A percentile compares a stretch with the other conserved stretches of the same genome.
These are phyloP conservation scores for Saccharomycopsis fibuligera DNA, from an alignment of 805 yeast species.

Conservation along the genomic window DNA sequence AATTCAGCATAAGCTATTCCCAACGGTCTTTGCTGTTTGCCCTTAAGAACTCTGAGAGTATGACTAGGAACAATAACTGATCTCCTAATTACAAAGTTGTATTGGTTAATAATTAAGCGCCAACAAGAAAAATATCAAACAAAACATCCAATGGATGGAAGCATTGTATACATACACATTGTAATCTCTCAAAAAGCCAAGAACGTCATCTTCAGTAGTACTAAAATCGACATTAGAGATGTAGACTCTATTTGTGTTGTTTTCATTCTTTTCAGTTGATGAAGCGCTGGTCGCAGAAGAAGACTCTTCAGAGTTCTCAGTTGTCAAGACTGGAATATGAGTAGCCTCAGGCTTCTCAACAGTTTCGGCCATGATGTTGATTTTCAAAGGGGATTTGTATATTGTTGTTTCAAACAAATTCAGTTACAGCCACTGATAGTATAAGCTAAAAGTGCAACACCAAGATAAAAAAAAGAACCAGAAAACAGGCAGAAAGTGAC, in stretches of 20 bases:
- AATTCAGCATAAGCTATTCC: slow-evolving; percentile 77
- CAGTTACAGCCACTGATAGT: too few species aligned
- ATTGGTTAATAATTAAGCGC: neutral
- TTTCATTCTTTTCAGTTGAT: neutral
- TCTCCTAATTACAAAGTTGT: slow-evolving; percentile 18
- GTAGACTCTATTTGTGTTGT: slow-evolving; percentile 39
- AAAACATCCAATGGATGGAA: neutral
- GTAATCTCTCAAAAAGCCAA: slow-evolving; percentile 43
- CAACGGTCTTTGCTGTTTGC: slow-evolving; percentile 37
- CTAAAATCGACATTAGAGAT: slow-evolving; percentile 61
- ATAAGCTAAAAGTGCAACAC: too few species aligned
- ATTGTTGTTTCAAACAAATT: too few species aligned
- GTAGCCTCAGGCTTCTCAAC: too few species aligned
- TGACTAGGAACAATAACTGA: slow-evolving; percentile 50
- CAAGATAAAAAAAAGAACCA: too few species aligned
- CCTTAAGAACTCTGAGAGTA: slow-evolving; percentile 41
- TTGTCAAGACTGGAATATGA: too few species aligned
- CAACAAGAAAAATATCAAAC: neutral
- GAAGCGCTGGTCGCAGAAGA: neutral
- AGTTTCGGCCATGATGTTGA: too few species aligned
- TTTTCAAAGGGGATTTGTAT: too few species aligned
- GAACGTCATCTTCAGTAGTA: slow-evolving; percentile 49
- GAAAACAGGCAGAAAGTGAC: too few species aligned
- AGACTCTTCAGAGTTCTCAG: neutral
- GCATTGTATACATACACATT: slow-evolving; percentile 29